These are phyloP conservation scores for Spizellomyces sp. DNA, from an alignment of 192 early-diverging fungal genomes.

Conservation along the genomic window DNA sequence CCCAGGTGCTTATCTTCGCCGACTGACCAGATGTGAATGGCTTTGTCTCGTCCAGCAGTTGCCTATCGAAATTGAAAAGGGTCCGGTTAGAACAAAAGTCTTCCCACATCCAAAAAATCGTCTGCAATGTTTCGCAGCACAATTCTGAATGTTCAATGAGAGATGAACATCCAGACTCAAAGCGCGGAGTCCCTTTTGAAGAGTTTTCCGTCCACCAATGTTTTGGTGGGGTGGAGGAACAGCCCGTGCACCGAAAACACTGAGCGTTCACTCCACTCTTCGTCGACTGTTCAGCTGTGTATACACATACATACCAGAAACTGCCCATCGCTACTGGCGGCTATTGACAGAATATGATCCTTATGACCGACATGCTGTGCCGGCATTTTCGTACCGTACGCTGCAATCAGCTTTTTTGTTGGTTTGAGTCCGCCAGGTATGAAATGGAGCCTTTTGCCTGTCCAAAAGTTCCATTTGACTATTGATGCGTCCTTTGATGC, in stretches of 20 bases:
- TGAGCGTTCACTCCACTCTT: constrained; percentile 45
- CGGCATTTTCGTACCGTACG: constrained; percentile 34
- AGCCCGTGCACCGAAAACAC: constrained; percentile 26
- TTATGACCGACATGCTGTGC: constrained; percentile 47
- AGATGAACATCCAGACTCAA: constrained; percentile 53
- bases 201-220: not conserved
- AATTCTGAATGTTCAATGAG: constrained; percentile 51
- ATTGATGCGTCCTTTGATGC: constrained; percentile 92
- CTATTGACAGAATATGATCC: constrained; percentile 51
- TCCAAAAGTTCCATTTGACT: constrained; percentile 84
- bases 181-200: constrained; percentile 42
- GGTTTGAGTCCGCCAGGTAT: constrained; percentile 78
- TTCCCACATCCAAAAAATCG: not conserved
- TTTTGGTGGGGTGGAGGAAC: constrained; percentile 40
- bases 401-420: constrained; percentile 51
- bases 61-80: constrained; percentile 49
- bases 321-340: constrained; percentile 51
- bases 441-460: constrained; percentile 66
- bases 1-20: constrained; percentile 70
- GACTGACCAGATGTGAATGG: constrained; percentile 90
- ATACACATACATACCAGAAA: constrained; percentile 50
- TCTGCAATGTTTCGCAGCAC: constrained; percentile 42
- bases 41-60: constrained; percentile 87
- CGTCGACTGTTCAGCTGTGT: constrained; percentile 3
- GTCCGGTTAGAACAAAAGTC: not conserved